Percentiles rank a stretch among this genome's conserved stretches.
Evolutionary conservation across 179 eudicot genomes (phyloP).

Genomic region (Spinacia oleracea): DNA sequence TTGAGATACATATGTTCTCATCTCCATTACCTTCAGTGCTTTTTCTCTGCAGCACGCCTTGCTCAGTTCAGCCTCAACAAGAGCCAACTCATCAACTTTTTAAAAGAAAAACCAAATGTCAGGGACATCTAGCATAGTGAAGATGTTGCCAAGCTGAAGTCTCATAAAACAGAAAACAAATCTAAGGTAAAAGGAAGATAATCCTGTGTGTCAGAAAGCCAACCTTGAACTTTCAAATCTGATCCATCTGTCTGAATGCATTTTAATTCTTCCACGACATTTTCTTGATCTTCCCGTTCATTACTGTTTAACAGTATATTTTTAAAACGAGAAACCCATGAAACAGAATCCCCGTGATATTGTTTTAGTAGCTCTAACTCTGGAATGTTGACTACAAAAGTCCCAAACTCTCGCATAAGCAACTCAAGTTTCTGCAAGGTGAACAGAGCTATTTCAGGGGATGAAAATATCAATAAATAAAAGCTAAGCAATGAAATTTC

Average conservation of each 20-base stretch:
- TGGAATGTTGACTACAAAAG: constrained; percentile 58
- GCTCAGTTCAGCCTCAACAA: constrained; percentile 65
- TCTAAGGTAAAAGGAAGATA: neutral
- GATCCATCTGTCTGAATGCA: constrained; percentile 64
- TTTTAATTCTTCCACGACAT: constrained; percentile 62
- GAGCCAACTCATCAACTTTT: constrained; percentile 65
- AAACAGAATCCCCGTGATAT: constrained; percentile 62
- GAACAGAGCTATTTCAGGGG: neutral
- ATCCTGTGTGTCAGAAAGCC: constrained; percentile 8
- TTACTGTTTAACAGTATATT: constrained; percentile 38
- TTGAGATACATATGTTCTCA: neutral
- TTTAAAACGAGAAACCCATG: constrained; percentile 74
- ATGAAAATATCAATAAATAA: neutral
- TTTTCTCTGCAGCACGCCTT: constrained; percentile 85
- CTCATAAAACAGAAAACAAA: neutral
- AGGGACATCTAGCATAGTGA: neutral
- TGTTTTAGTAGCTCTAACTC: constrained; percentile 67
- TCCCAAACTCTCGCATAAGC: constrained; percentile 55
- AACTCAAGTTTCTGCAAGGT: constrained; percentile 65
- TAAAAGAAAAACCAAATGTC: constrained; percentile 13
- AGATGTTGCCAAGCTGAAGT: neutral
- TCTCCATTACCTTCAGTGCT: constrained; percentile 63
- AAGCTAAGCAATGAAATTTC: neutral
- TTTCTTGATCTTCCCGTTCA: constrained; percentile 68
- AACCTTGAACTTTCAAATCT: constrained; percentile 72